These are phyloP conservation scores for Penicillium lividum DNA, from an alignment of 495 filamentous ascomycete species.

Conservation along the genomic window DNA sequence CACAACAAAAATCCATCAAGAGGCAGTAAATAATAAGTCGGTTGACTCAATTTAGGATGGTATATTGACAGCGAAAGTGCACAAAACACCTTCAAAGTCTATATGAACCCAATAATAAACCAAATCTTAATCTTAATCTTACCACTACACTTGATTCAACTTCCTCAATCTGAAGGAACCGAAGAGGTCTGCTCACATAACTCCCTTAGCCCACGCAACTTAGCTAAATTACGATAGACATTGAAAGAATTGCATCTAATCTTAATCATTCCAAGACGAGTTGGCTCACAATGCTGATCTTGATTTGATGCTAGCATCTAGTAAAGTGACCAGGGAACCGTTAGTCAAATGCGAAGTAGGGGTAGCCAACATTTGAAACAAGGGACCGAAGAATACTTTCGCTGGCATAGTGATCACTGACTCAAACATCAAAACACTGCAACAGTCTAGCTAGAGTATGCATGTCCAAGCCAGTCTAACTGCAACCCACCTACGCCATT, in stretches of 20 bases:
- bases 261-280: slow-evolving; percentile 2
- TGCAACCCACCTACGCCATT: slow-evolving; percentile 9
- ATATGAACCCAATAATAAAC: no score
- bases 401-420: background rate
- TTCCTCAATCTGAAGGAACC: no score
- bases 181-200: background rate
- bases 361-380: background rate
- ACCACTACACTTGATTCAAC: no score
- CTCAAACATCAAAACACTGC: background rate
- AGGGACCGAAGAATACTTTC: slow-evolving; percentile 10
- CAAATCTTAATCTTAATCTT: background rate
- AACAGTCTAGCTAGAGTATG: background rate
- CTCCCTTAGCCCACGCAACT: no score
- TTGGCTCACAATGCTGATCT: background rate
- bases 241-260: background rate
- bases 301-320: background rate
- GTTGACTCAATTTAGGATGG: no score
- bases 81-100: no score
- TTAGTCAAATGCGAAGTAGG: background rate
- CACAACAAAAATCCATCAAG: no score
- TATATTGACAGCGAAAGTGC: no score
- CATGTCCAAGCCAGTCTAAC: background rate
- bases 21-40: no score
- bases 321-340: background rate
- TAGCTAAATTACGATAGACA: slow-evolving; percentile 12